Conservation (phyloP, 768 basidiomycete genomes). For the Mycena vitilis region DNA sequence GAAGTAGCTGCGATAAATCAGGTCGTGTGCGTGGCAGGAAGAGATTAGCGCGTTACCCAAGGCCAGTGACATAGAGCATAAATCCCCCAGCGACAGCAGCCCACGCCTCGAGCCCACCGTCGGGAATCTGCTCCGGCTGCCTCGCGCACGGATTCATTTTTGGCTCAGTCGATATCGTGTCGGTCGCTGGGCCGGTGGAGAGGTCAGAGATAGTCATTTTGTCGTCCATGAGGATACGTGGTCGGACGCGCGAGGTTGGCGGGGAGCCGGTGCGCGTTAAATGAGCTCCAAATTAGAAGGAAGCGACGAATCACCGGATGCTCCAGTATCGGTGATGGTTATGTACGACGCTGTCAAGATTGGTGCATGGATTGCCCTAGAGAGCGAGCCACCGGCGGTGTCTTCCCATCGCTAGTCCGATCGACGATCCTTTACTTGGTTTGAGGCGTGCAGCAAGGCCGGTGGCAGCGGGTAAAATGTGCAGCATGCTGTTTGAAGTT, state of each 20-base stretch:
- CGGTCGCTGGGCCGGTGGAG: neutral
- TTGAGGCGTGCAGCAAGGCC: neutral
- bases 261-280: conserved; percentile 15
- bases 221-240: conserved; percentile 15
- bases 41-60: conserved; percentile 18
- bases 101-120: conserved; percentile 23
- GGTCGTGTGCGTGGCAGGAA: neutral
- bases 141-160: neutral
- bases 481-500: neutral
- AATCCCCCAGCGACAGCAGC: conserved; percentile 27
- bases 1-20: conserved; percentile 22
- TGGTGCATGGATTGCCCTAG: neutral
- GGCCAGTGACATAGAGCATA: conserved; percentile 25
- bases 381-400: too few species aligned
- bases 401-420: too few species aligned
- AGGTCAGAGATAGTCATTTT: conserved; percentile 17
- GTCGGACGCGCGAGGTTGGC: conserved; percentile 15
- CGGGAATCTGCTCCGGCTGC: conserved; percentile 6
- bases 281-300: conserved; percentile 26
- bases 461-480: neutral
- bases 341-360: conserved; percentile 24
- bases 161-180: neutral
- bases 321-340: conserved; percentile 23
- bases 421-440: neutral
- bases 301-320: conserved; percentile 17